These are phyloP conservation scores for Tricholoma sp. DNA, from an alignment of 768 basidiomycete species.

Conservation along the genomic window DNA sequence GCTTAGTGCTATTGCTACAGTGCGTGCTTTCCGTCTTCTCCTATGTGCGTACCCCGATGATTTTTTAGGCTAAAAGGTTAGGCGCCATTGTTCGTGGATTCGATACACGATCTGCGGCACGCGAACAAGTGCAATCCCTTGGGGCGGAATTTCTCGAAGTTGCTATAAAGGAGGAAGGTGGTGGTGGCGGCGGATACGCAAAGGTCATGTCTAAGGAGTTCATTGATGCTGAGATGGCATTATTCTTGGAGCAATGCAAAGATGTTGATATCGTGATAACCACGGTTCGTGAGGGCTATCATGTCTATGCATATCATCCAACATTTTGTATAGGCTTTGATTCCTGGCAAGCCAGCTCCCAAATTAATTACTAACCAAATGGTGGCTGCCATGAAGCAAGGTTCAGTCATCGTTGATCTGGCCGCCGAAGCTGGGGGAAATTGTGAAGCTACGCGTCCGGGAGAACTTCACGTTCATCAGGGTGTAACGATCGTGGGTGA, in stretches of 20 bases:
- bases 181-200: slow-evolving; percentile 80
- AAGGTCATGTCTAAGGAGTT: slow-evolving; percentile 91
- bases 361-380: slow-evolving; percentile 82
- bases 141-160: slow-evolving; percentile 92
- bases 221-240: slow-evolving; percentile 81
- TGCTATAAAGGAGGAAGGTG: slow-evolving; percentile 72
- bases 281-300: slow-evolving; percentile 42
- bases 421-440: slow-evolving; percentile 91
- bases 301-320: background rate
- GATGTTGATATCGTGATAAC: slow-evolving; percentile 90
- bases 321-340: slow-evolving; percentile 51
- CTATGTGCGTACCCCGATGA: background rate
- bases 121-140: slow-evolving; percentile 86
- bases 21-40: slow-evolving; percentile 20
- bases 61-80: slow-evolving; percentile 62
- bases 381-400: slow-evolving; percentile 89
- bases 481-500: slow-evolving; percentile 83
- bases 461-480: slow-evolving; percentile 59
- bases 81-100: slow-evolving; percentile 89
- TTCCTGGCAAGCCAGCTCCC: slow-evolving; percentile 84
- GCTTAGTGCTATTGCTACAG: slow-evolving; percentile 83
- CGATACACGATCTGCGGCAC: slow-evolving; percentile 79
- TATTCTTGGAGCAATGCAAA: slow-evolving; percentile 84
- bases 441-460: slow-evolving; percentile 77
- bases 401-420: slow-evolving; percentile 82